phyloP scores from a whole-genome alignment of 2,329 filamentous ascomycete genomes.

The Exophiala xenobiotica region DNA sequence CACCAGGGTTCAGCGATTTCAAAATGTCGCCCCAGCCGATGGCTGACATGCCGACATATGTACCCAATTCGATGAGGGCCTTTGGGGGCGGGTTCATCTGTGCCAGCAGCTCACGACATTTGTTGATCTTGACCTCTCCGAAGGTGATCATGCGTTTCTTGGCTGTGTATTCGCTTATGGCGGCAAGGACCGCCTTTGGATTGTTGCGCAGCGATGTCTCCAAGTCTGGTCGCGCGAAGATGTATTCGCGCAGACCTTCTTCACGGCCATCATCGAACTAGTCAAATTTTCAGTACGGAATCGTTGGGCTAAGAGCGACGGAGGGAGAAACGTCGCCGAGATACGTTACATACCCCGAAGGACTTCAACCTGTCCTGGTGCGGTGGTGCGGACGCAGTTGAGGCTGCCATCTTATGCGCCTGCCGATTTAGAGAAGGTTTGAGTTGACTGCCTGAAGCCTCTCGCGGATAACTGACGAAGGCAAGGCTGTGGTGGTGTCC shows the following conservation, averaged over 20 bases:
- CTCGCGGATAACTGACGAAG: too few species aligned
- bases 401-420: too few species aligned
- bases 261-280: conserved; percentile 8
- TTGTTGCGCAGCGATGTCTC: conserved; percentile 23
- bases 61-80: conserved; percentile 39
- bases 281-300: too few species aligned
- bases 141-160: conserved; percentile 38
- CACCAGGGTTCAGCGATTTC: conserved; percentile 31
- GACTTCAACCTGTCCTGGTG: too few species aligned
- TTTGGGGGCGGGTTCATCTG: conserved; percentile 33
- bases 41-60: conserved; percentile 40
- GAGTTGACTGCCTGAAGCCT: too few species aligned
- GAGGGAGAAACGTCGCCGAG: too few species aligned
- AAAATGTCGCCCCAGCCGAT: conserved; percentile 32
- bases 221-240: conserved; percentile 2
- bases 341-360: too few species aligned
- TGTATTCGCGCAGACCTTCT: conserved; percentile 1
- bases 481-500: too few species aligned
- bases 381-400: too few species aligned
- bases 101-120: conserved; percentile 29
- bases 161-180: conserved; percentile 36
- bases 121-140: conserved; percentile 32
- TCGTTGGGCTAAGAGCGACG: too few species aligned
- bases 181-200: conserved; percentile 33
- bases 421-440: too few species aligned